phyloP scores from a whole-genome alignment of 306 rosid genomes.

The Senna tora region DNA sequence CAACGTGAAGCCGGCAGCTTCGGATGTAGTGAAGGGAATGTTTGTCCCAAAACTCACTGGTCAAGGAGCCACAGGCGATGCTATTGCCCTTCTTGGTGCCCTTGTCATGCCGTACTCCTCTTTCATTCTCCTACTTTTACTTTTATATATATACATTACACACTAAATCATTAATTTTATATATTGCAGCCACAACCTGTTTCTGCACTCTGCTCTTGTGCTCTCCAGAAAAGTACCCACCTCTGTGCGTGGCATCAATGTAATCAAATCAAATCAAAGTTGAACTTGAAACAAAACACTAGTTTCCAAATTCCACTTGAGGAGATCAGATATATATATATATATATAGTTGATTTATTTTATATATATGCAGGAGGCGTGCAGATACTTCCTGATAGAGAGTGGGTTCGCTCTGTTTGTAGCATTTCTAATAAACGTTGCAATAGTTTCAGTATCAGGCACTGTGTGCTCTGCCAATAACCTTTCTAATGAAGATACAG shows the following conservation, averaged over 20 bases:
- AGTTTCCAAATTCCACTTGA: no score
- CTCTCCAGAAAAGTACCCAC: slow-evolving; percentile 75
- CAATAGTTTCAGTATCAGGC: slow-evolving; percentile 75
- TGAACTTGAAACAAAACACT: no score
- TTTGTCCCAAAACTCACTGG: slow-evolving; percentile 72
- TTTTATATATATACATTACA: no score
- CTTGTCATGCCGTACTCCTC: slow-evolving; percentile 84
- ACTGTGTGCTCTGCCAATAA: slow-evolving; percentile 53
- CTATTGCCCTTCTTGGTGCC: slow-evolving; percentile 90
- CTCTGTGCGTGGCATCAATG: slow-evolving; percentile 79
- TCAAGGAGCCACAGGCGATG: slow-evolving; percentile 72
- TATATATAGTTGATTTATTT: no score
- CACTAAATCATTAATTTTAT: no score
- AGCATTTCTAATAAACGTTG: slow-evolving; percentile 80
- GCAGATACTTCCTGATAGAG: slow-evolving; percentile 74
- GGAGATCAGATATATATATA: no score
- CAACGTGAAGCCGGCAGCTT: slow-evolving; percentile 72
- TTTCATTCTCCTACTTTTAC: neutral
- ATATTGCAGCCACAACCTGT: slow-evolving; percentile 81
- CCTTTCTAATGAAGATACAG: slow-evolving; percentile 37
- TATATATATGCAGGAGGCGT: slow-evolving; percentile 64
- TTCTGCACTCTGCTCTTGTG: slow-evolving; percentile 94
- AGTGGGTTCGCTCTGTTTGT: slow-evolving; percentile 77
- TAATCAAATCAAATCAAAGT: no score
- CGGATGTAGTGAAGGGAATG: slow-evolving; percentile 51